Evolutionary conservation across 2,329 filamentous ascomycete genomes (phyloP).

Genomic region (Pseudogymnoascus sp.): DNA sequence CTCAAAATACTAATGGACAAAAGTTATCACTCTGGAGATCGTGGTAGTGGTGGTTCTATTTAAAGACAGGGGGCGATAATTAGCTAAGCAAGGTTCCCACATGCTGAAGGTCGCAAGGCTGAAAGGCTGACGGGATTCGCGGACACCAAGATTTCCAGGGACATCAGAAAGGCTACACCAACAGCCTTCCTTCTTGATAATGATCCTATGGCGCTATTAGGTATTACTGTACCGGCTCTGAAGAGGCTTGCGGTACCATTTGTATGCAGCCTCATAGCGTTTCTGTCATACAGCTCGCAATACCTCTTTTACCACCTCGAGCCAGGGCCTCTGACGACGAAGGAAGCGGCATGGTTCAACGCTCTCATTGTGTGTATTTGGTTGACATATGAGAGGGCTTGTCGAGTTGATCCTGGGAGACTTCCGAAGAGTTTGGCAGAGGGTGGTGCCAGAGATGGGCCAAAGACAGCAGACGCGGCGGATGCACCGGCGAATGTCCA

Average conservation of each 20-base stretch:
- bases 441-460: conserved; percentile 21
- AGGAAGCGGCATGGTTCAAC: conserved; percentile 59
- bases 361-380: conserved; percentile 53
- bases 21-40: background rate
- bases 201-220: background rate
- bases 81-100: background rate
- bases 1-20: background rate
- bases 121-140: background rate
- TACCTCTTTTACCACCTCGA: conserved; percentile 56
- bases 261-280: conserved; percentile 57
- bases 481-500: conserved; percentile 20
- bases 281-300: conserved; percentile 66
- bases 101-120: background rate
- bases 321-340: conserved; percentile 49
- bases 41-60: background rate
- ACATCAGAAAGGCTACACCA: background rate
- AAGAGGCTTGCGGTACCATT: conserved; percentile 58
- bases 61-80: background rate
- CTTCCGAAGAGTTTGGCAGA: conserved; percentile 31
- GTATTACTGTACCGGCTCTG: background rate
- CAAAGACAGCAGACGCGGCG: conserved; percentile 20
- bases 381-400: conserved; percentile 58
- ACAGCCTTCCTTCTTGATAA: background rate
- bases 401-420: conserved; percentile 49
- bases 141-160: background rate